Conservation (phyloP, 208 protist species). For the Trypanosomatidae sp. region DNA sequence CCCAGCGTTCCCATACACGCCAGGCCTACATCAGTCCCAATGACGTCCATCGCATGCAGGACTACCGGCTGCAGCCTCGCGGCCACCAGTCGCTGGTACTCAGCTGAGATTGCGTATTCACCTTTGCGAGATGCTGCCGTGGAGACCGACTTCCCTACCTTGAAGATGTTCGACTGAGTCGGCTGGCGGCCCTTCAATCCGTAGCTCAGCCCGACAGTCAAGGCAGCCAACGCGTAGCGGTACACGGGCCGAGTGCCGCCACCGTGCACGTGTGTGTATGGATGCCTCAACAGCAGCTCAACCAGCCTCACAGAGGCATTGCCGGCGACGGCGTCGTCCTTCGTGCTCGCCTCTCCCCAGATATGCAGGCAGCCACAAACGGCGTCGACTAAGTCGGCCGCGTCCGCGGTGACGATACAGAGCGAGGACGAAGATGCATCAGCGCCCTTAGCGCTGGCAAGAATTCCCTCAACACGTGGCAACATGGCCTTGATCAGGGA, state of each 20-base stretch:
- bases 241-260: conserved; percentile 49
- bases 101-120: conserved; percentile 12
- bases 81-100: conserved; percentile 37
- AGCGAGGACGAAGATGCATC: background rate
- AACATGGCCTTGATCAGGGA: conserved; percentile 27
- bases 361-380: conserved; percentile 47
- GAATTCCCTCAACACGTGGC: conserved; percentile 17
- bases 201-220: conserved; percentile 52
- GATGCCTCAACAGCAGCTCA: conserved; percentile 53
- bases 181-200: conserved; percentile 20
- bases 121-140: conserved; percentile 13
- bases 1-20: conserved; percentile 65
- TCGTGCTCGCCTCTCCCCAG: conserved; percentile 5
- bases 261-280: conserved; percentile 56
- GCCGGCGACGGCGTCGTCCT: conserved; percentile 5
- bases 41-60: conserved; percentile 34
- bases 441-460: conserved; percentile 1
- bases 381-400: conserved; percentile 55
- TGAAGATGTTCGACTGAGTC: conserved; percentile 44
- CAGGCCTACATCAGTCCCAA: conserved; percentile 66
- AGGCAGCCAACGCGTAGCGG: conserved; percentile 54
- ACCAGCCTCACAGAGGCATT: conserved; percentile 52
- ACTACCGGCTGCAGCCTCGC: conserved; percentile 33
- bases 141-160: conserved; percentile 14
- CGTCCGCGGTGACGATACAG: conserved; percentile 18